A percentile compares a stretch with the other conserved stretches of the same genome.
Conservation (phyloP, 495 filamentous ascomycete genomes). For the Margaritispora aquatica region DNA sequence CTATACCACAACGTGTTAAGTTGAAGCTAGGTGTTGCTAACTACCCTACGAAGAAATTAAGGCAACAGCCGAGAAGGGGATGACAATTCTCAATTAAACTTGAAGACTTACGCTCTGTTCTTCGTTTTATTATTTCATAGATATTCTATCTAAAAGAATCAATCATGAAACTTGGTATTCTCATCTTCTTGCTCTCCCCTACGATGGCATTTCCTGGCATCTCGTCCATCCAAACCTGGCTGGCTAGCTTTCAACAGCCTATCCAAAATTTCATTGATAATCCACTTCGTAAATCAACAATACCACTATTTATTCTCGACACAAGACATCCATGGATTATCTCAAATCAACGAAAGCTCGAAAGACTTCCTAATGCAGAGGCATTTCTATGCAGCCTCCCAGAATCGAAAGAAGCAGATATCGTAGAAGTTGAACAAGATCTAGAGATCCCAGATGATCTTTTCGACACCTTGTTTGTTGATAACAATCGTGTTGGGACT, state of each 20-base stretch:
- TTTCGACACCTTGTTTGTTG: neutral
- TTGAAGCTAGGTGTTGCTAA: no score
- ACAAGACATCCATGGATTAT: conserved; percentile 9
- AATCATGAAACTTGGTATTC: conserved; percentile 1
- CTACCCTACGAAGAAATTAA: no score
- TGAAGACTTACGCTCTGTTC: no score
- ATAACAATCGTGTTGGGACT: neutral
- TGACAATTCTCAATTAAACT: no score
- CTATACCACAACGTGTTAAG: no score
- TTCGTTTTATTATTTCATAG: no score
- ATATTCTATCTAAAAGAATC: no score
- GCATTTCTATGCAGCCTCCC: neutral
- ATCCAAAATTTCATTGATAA: conserved; percentile 1
- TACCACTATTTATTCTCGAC: conserved; percentile 4
- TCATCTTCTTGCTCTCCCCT: neutral
- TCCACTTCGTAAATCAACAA: conserved; percentile 1
- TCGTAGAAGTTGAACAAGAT: neutral
- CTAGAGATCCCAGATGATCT: conserved; percentile 1
- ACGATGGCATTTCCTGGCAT: neutral
- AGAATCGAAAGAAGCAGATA: neutral
- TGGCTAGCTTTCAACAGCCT: conserved; percentile 6
- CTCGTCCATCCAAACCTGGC: conserved; percentile 5
- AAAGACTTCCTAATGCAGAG: conserved; percentile 5
- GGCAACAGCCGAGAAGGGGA: no score
- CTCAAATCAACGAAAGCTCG: conserved; percentile 6